Evolutionary conservation across 331 rosid genomes (phyloP), one percentile per base, ranked within the genome.

Genomic region (Rhamnella rubrinervis): DNA sequence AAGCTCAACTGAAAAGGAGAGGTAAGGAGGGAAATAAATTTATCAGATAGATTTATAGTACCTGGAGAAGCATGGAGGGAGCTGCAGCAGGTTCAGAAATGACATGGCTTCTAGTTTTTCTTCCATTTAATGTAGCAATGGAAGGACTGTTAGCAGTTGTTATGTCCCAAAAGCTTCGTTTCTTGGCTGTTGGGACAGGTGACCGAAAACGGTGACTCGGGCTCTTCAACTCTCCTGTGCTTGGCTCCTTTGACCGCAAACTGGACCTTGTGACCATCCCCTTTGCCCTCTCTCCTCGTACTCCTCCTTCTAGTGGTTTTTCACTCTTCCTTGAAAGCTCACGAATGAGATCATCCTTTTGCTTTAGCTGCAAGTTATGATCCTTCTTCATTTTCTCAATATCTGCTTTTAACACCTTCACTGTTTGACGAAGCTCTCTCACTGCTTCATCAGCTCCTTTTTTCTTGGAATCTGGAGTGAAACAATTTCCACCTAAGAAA

Each of bases 51-150:
- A 23, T 38, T 56, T 18, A 63, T 15, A 23, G n/a, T 84, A 93
- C 98, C 98, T 93, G 98, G 59, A 91, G 98, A 82, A 93, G 98
- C 98, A 90, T 81, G 38, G 98, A 93, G 53, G 92, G 97, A 74
- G 80, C 90, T 50, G 77, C 81, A 73, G 75, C 66, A 47, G 90
- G 87, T 83, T 93, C 96, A 68, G 85, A 46, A 59, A 81, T 75
- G 39, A 90, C 84, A 76, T 93, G 96, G 77, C 96, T 88, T 83
- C 96, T 85, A 13, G 95, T 93, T 81, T 91, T 93, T 75, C 98
- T 82, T 72, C 88, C 98, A 77, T 88, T 88, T 31, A 78, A 73
- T 12, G 96, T 88, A 23, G 88, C 73, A 67, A 82, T 75, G 52
- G 96, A 88, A 20, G 98, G 98, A 55, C 98, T 93, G 71, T 78